phyloP scores from a whole-genome alignment of 2,329 filamentous ascomycete genomes.

The Ambrosiella beaveri region DNA sequence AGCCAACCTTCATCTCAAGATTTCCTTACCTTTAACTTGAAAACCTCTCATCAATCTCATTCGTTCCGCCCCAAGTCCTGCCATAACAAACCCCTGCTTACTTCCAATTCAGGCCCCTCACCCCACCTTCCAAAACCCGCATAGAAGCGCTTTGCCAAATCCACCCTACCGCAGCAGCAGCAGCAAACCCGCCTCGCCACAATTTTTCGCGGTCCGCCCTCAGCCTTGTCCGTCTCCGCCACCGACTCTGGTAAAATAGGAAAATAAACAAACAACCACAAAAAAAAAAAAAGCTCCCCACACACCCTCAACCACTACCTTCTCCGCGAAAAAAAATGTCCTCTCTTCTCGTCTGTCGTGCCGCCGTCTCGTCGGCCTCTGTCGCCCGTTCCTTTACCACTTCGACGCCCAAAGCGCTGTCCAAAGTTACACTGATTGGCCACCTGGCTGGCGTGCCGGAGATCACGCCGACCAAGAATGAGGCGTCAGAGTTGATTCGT shows the following conservation, averaged over 20 bases:
- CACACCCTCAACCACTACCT: constrained; percentile 6
- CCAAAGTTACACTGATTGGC: constrained; percentile 74
- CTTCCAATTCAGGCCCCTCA: neutral
- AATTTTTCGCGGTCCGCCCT: neutral
- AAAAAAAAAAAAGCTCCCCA: neutral
- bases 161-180: neutral
- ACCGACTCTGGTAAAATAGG: neutral
- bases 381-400: constrained; percentile 58
- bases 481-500: constrained; percentile 50
- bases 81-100: neutral
- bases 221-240: neutral
- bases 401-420: constrained; percentile 45
- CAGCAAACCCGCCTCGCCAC: neutral
- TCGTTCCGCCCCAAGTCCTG: neutral
- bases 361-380: constrained; percentile 28
- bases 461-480: constrained; percentile 48
- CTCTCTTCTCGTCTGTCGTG: constrained; percentile 35
- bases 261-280: too few species aligned
- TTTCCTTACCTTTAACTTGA: neutral
- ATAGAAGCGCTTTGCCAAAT: neutral
- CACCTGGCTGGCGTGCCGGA: constrained; percentile 70
- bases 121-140: neutral
- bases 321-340: constrained; percentile 21
- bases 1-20: too few species aligned
- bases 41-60: neutral